Conservation (phyloP, 2,329 filamentous ascomycete genomes). For the Xylaria sp. region DNA sequence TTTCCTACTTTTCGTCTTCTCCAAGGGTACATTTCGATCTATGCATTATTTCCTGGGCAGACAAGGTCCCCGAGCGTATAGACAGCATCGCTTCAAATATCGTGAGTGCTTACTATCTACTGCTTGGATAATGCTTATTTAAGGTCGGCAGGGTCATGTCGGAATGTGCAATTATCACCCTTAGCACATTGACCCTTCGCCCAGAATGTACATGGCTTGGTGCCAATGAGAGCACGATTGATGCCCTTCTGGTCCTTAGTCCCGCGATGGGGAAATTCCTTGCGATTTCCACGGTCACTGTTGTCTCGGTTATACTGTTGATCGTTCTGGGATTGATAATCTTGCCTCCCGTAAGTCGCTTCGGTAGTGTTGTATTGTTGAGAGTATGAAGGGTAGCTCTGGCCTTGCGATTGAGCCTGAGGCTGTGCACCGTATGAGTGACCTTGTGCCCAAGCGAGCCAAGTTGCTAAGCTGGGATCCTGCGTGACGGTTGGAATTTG, state of each 20-base stretch:
- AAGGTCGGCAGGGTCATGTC: constrained; percentile 65
- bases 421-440: constrained; percentile 27
- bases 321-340: constrained; percentile 27
- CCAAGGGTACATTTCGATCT: neutral
- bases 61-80: neutral
- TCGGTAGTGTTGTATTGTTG: constrained; percentile 32
- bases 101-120: neutral
- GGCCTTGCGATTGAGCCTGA: constrained; percentile 34
- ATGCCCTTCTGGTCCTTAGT: constrained; percentile 56
- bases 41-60: neutral
- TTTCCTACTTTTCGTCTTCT: neutral
- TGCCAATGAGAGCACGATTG: constrained; percentile 70
- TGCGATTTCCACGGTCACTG: constrained; percentile 50
- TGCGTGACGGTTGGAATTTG: constrained; percentile 29
- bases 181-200: constrained; percentile 77
- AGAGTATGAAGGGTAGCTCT: constrained; percentile 29
- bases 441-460: constrained; percentile 41
- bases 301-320: constrained; percentile 38
- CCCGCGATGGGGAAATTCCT: constrained; percentile 54
- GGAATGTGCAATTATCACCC: constrained; percentile 78
- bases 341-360: constrained; percentile 24
- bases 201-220: constrained; percentile 77
- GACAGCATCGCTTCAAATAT: no score
- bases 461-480: constrained; percentile 34
- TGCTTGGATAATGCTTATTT: constrained; percentile 36